Evolutionary conservation across 331 rosid species (phyloP).

Genomic region (Arachis monticola): DNA sequence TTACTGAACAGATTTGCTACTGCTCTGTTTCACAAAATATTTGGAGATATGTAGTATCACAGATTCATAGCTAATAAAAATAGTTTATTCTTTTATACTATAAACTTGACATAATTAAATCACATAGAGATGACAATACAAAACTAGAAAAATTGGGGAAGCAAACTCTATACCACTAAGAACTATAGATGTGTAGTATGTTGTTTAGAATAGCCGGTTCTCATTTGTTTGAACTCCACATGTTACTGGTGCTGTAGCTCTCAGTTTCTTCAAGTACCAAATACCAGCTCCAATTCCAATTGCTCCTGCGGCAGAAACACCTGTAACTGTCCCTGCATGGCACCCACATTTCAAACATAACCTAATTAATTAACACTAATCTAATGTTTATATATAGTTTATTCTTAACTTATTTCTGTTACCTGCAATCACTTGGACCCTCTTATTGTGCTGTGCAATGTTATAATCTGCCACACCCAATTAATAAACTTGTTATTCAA

Average conservation of each 20-base stretch:
- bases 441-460: constrained; percentile 52
- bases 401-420: not conserved
- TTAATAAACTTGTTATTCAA: not conserved
- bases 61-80: no score
- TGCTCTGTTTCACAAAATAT: constrained; percentile 43
- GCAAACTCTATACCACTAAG: constrained; percentile 9
- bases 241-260: constrained; percentile 79
- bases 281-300: constrained; percentile 86
- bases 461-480: constrained; percentile 63
- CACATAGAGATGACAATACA: constrained; percentile 7
- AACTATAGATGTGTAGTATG: not conserved
- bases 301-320: constrained; percentile 73
- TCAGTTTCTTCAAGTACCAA: constrained; percentile 79
- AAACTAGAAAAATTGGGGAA: constrained; percentile 34
- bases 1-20: constrained; percentile 55
- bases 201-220: constrained; percentile 81
- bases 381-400: no score
- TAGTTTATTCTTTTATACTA: not conserved
- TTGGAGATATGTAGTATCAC: no score
- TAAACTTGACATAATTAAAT: constrained; percentile 6
- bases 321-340: constrained; percentile 84
- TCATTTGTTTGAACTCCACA: constrained; percentile 94
- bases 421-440: constrained; percentile 82
- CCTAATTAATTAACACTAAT: not conserved
- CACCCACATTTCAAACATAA: constrained; percentile 32